phyloP scores from a whole-genome alignment of 192 early-diverging fungal genomes.

The Backusella parvicylindrica region DNA sequence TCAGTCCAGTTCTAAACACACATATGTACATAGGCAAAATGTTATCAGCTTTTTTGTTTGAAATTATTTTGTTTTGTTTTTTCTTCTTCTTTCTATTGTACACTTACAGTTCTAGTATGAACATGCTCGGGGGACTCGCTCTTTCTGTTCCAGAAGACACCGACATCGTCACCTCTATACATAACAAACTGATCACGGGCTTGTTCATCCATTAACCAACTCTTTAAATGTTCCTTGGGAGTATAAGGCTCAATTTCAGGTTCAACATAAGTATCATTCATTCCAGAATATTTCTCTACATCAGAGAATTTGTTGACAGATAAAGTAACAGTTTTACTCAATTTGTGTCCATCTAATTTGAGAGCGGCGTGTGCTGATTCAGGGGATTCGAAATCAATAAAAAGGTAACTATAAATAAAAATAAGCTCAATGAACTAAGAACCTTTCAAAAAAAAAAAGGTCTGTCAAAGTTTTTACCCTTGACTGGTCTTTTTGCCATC shows the following conservation, averaged over 20 bases:
- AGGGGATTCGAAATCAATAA: constrained; percentile 87
- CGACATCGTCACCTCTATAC: constrained; percentile 78
- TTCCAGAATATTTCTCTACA: constrained; percentile 74
- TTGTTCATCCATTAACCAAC: constrained; percentile 84
- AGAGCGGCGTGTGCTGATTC: constrained; percentile 79
- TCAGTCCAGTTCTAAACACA: constrained; percentile 96
- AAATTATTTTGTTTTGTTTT: not conserved
- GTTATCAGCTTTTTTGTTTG: too few species aligned
- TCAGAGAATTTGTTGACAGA: constrained; percentile 89
- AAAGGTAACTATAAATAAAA: constrained; percentile 64
- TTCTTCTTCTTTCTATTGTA: not conserved
- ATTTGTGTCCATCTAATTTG: constrained; percentile 70
- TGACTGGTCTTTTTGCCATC: constrained; percentile 48
- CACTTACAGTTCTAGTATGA: constrained; percentile 52
- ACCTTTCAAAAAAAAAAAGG: too few species aligned
- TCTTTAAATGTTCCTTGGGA: constrained; percentile 85
- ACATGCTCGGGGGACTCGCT: constrained; percentile 75
- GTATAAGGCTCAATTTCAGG: constrained; percentile 67
- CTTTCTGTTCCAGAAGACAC: constrained; percentile 89
- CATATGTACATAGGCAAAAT: not conserved
- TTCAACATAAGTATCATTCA: constrained; percentile 71
- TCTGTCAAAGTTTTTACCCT: too few species aligned
- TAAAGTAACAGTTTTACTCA: constrained; percentile 83
- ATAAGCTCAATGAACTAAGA: not conserved
- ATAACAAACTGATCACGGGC: constrained; percentile 91